phyloP scores from a whole-genome alignment of 371 early-diverging fungal species.

The Mucor lusitanicus region DNA sequence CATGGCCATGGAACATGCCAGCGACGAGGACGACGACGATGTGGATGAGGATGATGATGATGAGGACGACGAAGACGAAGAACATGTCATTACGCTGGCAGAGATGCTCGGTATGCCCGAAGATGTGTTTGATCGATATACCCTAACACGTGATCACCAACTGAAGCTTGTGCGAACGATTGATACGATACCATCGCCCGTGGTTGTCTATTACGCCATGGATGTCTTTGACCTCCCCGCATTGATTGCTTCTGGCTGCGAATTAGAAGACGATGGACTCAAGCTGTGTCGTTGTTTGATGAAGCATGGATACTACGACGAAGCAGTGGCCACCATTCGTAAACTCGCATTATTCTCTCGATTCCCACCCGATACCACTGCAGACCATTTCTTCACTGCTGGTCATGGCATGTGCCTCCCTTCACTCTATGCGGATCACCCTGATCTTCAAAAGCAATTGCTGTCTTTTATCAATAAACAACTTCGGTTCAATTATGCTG shows the following conservation, averaged over 20 bases:
- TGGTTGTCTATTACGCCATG: conserved; percentile 33
- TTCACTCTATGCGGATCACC: conserved; percentile 15
- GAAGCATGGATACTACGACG: conserved; percentile 30
- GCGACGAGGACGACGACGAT: conserved; percentile 12
- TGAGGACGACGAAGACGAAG: conserved; percentile 16
- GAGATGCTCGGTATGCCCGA: conserved; percentile 13
- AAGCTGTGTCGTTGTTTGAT: conserved; percentile 26
- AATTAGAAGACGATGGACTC: conserved; percentile 34
- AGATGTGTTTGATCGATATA: background rate
- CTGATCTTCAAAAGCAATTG: conserved; percentile 25
- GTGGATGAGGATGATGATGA: conserved; percentile 12
- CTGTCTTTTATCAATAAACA: conserved; percentile 39
- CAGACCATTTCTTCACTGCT: conserved; percentile 26
- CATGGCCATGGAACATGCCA: background rate
- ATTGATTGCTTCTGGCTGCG: conserved; percentile 25
- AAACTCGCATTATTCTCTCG: conserved; percentile 26
- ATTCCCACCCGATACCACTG: conserved; percentile 29
- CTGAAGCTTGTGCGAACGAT: conserved; percentile 19
- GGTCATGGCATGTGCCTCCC: conserved; percentile 27
- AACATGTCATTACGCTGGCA: conserved; percentile 4
- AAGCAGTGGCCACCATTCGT: conserved; percentile 34
- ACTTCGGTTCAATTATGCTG: conserved; percentile 43
- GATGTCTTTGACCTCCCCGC: conserved; percentile 24
- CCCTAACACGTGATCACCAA: conserved; percentile 23
- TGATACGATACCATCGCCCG: conserved; percentile 49